Base-by-base conservation (phyloP, 257 asterid genomes). In the Capsicum baccatum region DNA sequence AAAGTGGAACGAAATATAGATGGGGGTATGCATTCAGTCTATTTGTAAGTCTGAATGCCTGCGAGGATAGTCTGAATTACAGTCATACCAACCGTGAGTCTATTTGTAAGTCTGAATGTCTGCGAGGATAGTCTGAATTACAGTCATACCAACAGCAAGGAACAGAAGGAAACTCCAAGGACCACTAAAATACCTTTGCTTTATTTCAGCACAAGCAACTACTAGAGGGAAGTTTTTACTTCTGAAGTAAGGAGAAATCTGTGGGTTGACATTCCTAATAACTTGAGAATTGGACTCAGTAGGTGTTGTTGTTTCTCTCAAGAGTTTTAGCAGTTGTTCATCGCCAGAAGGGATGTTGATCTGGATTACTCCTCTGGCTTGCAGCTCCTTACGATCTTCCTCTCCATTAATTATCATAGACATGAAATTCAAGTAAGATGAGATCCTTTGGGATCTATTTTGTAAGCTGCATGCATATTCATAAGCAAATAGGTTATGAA, bases 341-440 rank as follows among this genome's bases (percentile, higher is more conserved):
- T 69, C 33, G 8, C 8, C 0, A 39, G 2, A 0, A 1, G 3
- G 3, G 33, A 8, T 0, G 13, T 68, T 19, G 16, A 37, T 0
- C 26, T 37, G 0, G 21, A 35, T 0, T 33, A 37, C 0, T 0
- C 8, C 76, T 13, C 76, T 68, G 52, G 0, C 26, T 8, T 13
- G 26, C 13, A 68, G 76, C 13, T 68, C 76, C 52, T 68, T 37
- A 68, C 14, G 21, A 37, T 37, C 76, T 37, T 68, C 76, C 76
- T 14, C 78, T 68, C 54, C 8, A 14, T 37, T 3, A 15, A 68
- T 68, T 16, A 68, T 15, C 76, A 39, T 68, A 39, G 7, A 3
- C 54, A 68, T 68, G 52, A 39, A 39, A 68, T 1, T 37, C 26
- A 68, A 37, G 76, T 68, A 68, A 37, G 55, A 9, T n/a, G 1